phyloP scores from a whole-genome alignment of 441 rosid genomes.

The Capsella rubella region DNA sequence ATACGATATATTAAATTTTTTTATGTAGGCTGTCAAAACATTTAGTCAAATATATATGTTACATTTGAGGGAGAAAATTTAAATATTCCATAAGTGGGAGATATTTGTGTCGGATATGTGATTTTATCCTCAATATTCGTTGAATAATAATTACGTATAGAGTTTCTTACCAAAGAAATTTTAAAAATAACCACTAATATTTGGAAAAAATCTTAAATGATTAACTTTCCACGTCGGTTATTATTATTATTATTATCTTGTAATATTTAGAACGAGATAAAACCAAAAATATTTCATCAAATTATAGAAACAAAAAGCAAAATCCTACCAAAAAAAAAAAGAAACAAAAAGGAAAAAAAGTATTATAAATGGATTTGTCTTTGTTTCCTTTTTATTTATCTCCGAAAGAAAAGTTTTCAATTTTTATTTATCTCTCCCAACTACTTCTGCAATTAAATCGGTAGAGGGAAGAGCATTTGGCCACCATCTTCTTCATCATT shows the following conservation, averaged over 20 bases:
- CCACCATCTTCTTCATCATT: neutral
- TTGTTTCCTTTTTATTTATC: neutral
- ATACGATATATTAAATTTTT: neutral
- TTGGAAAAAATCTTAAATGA: neutral
- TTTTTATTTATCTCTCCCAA: neutral
- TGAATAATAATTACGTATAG: neutral
- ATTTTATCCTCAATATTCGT: neutral
- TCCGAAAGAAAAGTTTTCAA: neutral
- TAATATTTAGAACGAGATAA: neutral
- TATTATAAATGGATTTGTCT: neutral
- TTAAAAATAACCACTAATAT: too few relatives aligned
- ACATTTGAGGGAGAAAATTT: too few relatives aligned
- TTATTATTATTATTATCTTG: neutral
- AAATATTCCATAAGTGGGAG: too few relatives aligned
- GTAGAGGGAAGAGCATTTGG: conserved; percentile 4
- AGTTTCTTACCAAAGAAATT: too few relatives aligned
- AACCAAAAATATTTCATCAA: neutral
- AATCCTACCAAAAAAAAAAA: neutral
- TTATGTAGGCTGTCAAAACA: too few relatives aligned
- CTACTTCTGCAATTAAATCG: conserved; percentile 16
- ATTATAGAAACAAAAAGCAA: neutral
- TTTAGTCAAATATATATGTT: too few relatives aligned
- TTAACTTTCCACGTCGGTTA: conserved; percentile 1
- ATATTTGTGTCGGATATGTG: too few relatives aligned
- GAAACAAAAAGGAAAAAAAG: neutral